Conservation (phyloP, 345 rosid genomes). For the Nephelium lappaceum region DNA sequence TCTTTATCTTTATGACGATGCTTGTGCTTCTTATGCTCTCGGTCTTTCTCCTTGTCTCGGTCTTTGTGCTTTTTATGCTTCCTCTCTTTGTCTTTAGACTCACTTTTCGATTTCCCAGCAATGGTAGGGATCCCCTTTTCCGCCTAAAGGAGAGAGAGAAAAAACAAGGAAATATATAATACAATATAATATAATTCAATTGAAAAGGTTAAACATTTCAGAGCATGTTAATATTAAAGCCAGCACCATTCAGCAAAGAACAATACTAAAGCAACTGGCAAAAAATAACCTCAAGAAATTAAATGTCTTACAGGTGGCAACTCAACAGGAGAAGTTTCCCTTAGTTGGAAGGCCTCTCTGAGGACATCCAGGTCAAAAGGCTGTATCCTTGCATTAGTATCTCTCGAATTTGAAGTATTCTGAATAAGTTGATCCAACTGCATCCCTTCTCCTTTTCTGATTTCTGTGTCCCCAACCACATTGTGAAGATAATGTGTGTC, state of each 20-base stretch:
- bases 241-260: not conserved
- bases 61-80: conserved; percentile 92
- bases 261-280: conserved; percentile 1
- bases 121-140: conserved; percentile 82
- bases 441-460: conserved; percentile 94
- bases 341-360: conserved; percentile 72
- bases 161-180: not conserved
- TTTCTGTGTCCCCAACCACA: conserved; percentile 81
- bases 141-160: conserved; percentile 41
- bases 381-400: conserved; percentile 47
- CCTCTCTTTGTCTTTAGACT: conserved; percentile 82
- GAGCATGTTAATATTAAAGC: not conserved
- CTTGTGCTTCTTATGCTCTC: conserved; percentile 90
- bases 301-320: conserved; percentile 60
- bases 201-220: not conserved
- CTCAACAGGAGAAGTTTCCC: conserved; percentile 64
- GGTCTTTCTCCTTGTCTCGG: conserved; percentile 82
- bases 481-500: conserved; percentile 78
- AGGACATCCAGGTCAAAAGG: conserved; percentile 79
- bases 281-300: not conserved
- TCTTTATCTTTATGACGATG: conserved; percentile 80
- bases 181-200: not conserved
- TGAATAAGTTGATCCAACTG: conserved; percentile 78
- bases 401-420: conserved; percentile 46
- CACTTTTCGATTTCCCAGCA: conserved; percentile 69